Conservation (phyloP, 2,329 filamentous ascomycete species). For the Cordyceps cicadae region DNA sequence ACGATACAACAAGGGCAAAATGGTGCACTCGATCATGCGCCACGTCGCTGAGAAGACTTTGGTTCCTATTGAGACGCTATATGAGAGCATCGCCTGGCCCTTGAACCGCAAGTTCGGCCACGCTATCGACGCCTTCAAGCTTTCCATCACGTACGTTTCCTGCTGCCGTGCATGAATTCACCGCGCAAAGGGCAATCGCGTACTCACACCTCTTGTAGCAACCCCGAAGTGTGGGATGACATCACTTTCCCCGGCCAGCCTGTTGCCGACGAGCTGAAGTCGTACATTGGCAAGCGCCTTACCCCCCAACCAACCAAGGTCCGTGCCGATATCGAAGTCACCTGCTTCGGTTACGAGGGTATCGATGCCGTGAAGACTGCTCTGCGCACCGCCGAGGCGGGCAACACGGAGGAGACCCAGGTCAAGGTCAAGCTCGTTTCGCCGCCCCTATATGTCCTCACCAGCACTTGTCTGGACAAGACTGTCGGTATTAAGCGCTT, state of each 20-base stretch:
- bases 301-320: conserved; percentile 99
- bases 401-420: conserved; percentile 85
- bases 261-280: conserved; percentile 81
- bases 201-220: conserved; percentile 42
- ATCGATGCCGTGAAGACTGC: conserved; percentile 97
- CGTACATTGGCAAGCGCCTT: conserved; percentile 93
- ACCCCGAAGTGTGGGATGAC: conserved; percentile 92
- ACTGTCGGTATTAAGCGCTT: conserved; percentile 71
- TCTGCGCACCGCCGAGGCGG: conserved; percentile 80
- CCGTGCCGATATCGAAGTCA: conserved; percentile 93
- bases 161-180: background rate
- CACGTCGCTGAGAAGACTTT: conserved; percentile 97
- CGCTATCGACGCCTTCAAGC: conserved; percentile 95
- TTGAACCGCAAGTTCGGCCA: conserved; percentile 97
- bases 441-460: conserved; percentile 91
- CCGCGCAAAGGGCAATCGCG: too few relatives aligned
- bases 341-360: conserved; percentile 90
- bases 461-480: conserved; percentile 94
- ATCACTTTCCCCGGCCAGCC: conserved; percentile 79
- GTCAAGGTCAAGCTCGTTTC: conserved; percentile 99
- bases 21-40: conserved; percentile 97
- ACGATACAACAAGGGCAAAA: conserved; percentile 99
- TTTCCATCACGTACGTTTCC: conserved; percentile 78
- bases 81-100: conserved; percentile 93
- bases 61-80: conserved; percentile 87